These are phyloP conservation scores for Mortierella sp. DNA, from an alignment of 371 early-diverging fungal genomes.

Conservation along the genomic window DNA sequence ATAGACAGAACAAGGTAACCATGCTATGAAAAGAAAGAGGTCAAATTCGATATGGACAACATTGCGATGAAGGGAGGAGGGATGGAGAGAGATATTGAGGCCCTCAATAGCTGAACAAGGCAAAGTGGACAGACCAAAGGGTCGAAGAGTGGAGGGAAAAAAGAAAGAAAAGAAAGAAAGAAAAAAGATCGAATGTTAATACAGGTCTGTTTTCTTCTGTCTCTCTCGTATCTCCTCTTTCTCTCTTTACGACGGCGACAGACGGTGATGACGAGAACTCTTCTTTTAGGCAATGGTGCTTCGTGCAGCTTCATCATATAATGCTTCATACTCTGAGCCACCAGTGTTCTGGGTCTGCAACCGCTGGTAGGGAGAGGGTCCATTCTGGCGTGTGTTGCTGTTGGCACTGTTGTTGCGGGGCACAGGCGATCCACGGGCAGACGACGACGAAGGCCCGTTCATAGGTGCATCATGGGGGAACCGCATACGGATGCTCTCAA, in stretches of 20 bases:
- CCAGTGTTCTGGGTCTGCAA: slow-evolving; percentile 30
- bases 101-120: too few relatives aligned
- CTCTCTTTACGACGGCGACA: too few relatives aligned
- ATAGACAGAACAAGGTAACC: too few relatives aligned
- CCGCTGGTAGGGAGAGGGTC: slow-evolving; percentile 1
- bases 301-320: slow-evolving; percentile 48
- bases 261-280: background rate
- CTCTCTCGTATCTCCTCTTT: background rate
- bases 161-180: background rate
- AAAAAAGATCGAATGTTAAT: slow-evolving; percentile 7
- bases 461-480: slow-evolving; percentile 24
- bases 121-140: too few relatives aligned
- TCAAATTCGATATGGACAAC: too few relatives aligned
- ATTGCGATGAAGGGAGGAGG: too few relatives aligned
- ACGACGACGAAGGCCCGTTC: background rate
- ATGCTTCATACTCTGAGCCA: slow-evolving; percentile 50
- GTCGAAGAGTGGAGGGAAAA: background rate
- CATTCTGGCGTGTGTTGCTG: background rate
- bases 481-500: slow-evolving; percentile 55
- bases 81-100: too few relatives aligned
- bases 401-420: slow-evolving; percentile 13
- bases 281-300: slow-evolving; percentile 35
- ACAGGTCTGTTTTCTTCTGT: background rate
- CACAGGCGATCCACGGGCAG: slow-evolving; percentile 3
- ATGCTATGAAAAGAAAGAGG: too few relatives aligned